Evolutionary conservation across 129 eudicot genomes (phyloP).

Genomic region (Chrysanthemum makinoi): DNA sequence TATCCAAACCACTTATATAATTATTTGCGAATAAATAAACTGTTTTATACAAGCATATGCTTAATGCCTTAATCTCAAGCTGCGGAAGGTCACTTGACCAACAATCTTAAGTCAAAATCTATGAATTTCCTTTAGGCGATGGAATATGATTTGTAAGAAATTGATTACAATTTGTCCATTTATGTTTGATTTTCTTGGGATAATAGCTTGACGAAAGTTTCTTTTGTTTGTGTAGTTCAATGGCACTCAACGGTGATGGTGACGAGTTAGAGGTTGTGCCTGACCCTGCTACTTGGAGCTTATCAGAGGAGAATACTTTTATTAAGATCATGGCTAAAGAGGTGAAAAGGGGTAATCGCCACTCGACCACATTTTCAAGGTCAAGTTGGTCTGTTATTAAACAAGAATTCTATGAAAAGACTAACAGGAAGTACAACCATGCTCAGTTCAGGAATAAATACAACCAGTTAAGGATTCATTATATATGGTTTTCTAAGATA

Average conservation of each 20-base stretch:
- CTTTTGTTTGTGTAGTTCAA: slow-evolving; percentile 9
- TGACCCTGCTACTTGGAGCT: slow-evolving; percentile 37
- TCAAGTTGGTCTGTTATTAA: slow-evolving; percentile 30
- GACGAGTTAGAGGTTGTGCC: slow-evolving; percentile 24
- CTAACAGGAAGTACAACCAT: slow-evolving; percentile 23
- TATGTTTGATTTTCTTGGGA: too few relatives aligned
- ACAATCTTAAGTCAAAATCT: too few relatives aligned
- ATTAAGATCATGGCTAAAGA: slow-evolving; percentile 34
- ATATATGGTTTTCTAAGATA: slow-evolving; percentile 25
- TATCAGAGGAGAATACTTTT: slow-evolving; percentile 31
- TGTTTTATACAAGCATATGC: too few relatives aligned
- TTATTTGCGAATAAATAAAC: too few relatives aligned
- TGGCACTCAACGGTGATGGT: slow-evolving; percentile 17
- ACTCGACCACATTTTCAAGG: slow-evolving; percentile 29
- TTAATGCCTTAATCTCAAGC: too few relatives aligned
- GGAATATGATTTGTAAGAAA: too few relatives aligned
- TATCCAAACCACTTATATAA: too few relatives aligned
- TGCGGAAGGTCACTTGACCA: too few relatives aligned
- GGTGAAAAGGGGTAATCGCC: slow-evolving; percentile 25
- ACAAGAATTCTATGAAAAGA: slow-evolving; percentile 32
- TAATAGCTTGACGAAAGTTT: too few relatives aligned
- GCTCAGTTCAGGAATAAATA: slow-evolving; percentile 34
- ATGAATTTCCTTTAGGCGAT: too few relatives aligned
- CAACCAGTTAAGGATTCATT: slow-evolving; percentile 32
- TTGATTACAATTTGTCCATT: too few relatives aligned